A percentile compares a stretch with the other conserved stretches of the same genome.
Conservation (phyloP, 345 rosid species). For the Lumnitzera racemosa region DNA sequence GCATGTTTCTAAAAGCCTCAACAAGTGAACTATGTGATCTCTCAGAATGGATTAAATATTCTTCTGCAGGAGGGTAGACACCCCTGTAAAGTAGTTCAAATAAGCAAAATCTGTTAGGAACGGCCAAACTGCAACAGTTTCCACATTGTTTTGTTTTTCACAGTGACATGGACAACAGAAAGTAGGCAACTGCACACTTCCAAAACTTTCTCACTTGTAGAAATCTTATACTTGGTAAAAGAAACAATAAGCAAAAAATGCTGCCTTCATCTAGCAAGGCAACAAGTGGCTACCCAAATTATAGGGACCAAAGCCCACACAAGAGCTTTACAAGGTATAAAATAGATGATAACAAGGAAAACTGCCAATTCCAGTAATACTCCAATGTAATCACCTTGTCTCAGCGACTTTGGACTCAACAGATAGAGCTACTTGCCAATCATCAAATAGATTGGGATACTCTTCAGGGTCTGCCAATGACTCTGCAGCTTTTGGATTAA, state of each 20-base stretch:
- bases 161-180: no score
- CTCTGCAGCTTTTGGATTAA: conserved; percentile 97
- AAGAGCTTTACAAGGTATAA: background rate
- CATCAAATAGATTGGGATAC: conserved; percentile 93
- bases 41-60: conserved; percentile 57
- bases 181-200: no score
- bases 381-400: conserved; percentile 45
- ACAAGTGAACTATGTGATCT: conserved; percentile 63
- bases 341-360: no score
- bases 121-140: background rate
- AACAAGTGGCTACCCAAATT: no score
- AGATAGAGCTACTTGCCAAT: conserved; percentile 94
- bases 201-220: no score
- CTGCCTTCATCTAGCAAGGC: no score
- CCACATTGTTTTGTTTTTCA: background rate
- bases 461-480: conserved; percentile 98
- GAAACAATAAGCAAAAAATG: no score
- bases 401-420: conserved; percentile 72
- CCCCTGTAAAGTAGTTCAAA: conserved; percentile 41
- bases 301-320: no score
- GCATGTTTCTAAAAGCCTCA: conserved; percentile 86
- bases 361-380: background rate
- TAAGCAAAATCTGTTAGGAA: background rate
- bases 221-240: no score
- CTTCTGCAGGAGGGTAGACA: conserved; percentile 55